phyloP scores from a whole-genome alignment of 768 basidiomycete genomes.

The Serendipita vermifera region DNA sequence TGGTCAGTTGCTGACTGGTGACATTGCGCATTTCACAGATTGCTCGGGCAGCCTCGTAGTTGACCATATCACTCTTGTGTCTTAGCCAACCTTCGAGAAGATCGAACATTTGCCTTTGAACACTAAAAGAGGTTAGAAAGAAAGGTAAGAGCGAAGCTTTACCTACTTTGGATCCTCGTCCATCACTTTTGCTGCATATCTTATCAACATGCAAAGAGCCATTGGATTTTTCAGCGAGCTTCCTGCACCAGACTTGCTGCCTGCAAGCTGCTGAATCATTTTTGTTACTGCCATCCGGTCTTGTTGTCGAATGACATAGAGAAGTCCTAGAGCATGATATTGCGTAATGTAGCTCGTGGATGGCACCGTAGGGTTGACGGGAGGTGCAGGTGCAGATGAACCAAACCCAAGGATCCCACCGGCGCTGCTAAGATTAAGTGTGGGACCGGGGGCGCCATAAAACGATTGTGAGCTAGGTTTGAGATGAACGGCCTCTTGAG shows the following conservation, averaged over 20 bases:
- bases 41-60: conserved; percentile 92
- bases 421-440: conserved; percentile 18
- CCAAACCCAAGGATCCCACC: conserved; percentile 65
- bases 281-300: conserved; percentile 99
- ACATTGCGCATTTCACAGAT: conserved; percentile 94
- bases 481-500: conserved; percentile 87
- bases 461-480: conserved; percentile 58
- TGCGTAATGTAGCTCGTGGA: conserved; percentile 90
- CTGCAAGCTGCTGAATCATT: conserved; percentile 96
- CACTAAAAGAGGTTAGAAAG: conserved; percentile 31
- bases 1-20: conserved; percentile 58
- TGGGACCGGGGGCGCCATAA: conserved; percentile 33
- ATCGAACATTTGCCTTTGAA: conserved; percentile 87
- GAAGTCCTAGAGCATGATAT: conserved; percentile 88
- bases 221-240: conserved; percentile 87
- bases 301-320: conserved; percentile 91
- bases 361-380: conserved; percentile 61
- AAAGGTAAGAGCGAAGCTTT: neutral
- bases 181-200: conserved; percentile 96
- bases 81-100: conserved; percentile 88
- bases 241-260: conserved; percentile 71
- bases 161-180: conserved; percentile 97
- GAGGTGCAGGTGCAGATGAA: conserved; percentile 33
- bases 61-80: conserved; percentile 99
- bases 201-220: conserved; percentile 96